Base-by-base conservation (phyloP, 768 basidiomycete genomes). In the Crepidotus variabilis region DNA sequence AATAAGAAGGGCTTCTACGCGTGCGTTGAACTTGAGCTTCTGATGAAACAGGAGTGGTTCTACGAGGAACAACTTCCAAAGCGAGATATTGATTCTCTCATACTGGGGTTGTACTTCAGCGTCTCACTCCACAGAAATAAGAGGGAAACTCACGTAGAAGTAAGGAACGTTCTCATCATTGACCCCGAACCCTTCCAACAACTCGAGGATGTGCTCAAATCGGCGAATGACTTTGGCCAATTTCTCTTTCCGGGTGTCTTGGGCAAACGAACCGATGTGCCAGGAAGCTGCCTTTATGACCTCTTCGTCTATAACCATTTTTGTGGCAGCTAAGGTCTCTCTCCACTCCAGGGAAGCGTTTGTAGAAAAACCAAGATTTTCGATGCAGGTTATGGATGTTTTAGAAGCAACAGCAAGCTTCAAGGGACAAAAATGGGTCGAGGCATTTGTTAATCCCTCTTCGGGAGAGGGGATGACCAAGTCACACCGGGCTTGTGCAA, bases 401-500 rank as follows among this genome's bases (percentile, higher is more conserved):
- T 16, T 36, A 8, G 35, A 8, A 36, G 16, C 8, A 16, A 36
- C 35, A 16, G 35, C 35, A 16, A 36, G 35, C 8, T 36, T 16
- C 35, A 36, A 36, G 8, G 35, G 35, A 36, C 35, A 16, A 36
- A 16, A 36, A 16, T 36, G 35, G 16, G 35, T 8, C 8, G 35
- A 36, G 35, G 35, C 9, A 8, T 8, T 36, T 36, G 35, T 16
- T 36, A 16, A 16, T 8, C 35, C 16, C 9, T 8, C 46, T 20
- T 14, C 20, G 20, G 32, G 20, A 35, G 28, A 34, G 7, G 53
- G 35, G 28, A 54, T 9, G 21, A 57, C 51, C 36, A 36, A 36
- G 35, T 62, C 61, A 28, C 61, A 62, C 18, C 61, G 56, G 2
- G 39, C 34, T 21, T 47, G 34, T 5, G 59, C 59, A 28, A 62